phyloP scores from a whole-genome alignment of 805 yeast species.

The Ogataea glucozyma region DNA sequence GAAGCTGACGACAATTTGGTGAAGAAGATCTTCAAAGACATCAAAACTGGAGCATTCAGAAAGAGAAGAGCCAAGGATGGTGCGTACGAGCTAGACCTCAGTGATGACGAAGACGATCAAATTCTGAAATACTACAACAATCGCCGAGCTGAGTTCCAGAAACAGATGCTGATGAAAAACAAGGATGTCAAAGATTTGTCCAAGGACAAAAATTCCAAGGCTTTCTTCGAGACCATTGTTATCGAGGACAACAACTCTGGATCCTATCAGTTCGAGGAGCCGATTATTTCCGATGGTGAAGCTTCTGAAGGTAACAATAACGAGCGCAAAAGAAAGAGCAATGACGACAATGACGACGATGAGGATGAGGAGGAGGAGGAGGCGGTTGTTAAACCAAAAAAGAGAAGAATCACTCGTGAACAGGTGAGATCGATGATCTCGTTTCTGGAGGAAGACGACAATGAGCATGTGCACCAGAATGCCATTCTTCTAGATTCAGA shows the following conservation, averaged over 20 bases:
- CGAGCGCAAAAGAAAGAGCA: conserved; percentile 1
- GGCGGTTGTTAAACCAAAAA: conserved; percentile 27
- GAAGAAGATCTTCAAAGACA: conserved; percentile 66
- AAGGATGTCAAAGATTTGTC: conserved; percentile 45
- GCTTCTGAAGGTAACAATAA: conserved; percentile 29
- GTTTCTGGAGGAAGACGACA: conserved; percentile 29
- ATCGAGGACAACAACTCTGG: conserved; percentile 31
- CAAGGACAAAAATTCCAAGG: conserved; percentile 57
- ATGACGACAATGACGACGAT: conserved; percentile 10
- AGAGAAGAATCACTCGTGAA: conserved; percentile 35
- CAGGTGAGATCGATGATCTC: conserved; percentile 31
- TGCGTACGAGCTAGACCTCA: conserved; percentile 60
- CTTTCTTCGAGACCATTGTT: conserved; percentile 66
- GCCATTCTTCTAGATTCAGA: conserved; percentile 39
- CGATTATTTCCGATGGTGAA: conserved; percentile 33
- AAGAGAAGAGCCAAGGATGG: conserved; percentile 54
- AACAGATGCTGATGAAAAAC: conserved; percentile 45
- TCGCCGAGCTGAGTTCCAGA: conserved; percentile 45
- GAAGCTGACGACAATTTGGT: conserved; percentile 63
- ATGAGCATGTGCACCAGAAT: conserved; percentile 26
- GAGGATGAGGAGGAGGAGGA: conserved; percentile 27
- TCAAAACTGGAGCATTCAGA: conserved; percentile 70
- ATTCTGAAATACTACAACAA: conserved; percentile 39
- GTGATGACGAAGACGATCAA: conserved; percentile 74
- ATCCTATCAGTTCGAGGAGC: conserved; percentile 30